phyloP scores from a whole-genome alignment of 257 asterid species.

The Capsicum baccatum region DNA sequence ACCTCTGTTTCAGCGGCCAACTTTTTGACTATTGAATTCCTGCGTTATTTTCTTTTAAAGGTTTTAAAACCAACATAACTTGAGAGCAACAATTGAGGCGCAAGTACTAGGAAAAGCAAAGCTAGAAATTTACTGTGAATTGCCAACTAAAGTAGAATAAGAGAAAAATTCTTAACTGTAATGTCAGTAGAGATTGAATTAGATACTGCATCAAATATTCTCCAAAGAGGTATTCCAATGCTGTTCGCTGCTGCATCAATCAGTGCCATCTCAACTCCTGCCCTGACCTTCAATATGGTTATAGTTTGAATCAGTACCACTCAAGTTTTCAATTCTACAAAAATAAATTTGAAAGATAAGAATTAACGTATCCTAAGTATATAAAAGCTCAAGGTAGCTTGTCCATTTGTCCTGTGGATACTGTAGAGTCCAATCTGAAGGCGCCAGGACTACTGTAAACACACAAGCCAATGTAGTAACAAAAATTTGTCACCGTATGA shows the following conservation, averaged over 20 bases:
- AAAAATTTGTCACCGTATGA: background rate
- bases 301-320: slow-evolving; percentile 37
- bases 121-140: background rate
- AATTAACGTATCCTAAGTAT: background rate
- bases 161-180: slow-evolving; percentile 55
- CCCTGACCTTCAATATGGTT: slow-evolving; percentile 77
- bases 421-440: background rate
- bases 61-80: background rate
- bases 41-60: too few species aligned
- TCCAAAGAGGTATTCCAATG: slow-evolving; percentile 83
- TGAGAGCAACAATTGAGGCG: background rate
- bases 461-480: background rate
- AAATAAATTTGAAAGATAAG: background rate
- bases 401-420: background rate
- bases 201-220: slow-evolving; percentile 87
- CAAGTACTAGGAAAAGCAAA: slow-evolving; percentile 1
- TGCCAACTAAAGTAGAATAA: background rate
- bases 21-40: too few species aligned
- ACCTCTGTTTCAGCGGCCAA: too few species aligned
- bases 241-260: slow-evolving; percentile 90
- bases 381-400: background rate
- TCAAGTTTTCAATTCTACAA: slow-evolving; percentile 11
- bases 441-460: background rate
- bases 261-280: slow-evolving; percentile 95
- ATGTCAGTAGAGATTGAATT: slow-evolving; percentile 75